phyloP scores from a whole-genome alignment of 106 monocot genomes.

The Dioscorea zingiberensis region DNA sequence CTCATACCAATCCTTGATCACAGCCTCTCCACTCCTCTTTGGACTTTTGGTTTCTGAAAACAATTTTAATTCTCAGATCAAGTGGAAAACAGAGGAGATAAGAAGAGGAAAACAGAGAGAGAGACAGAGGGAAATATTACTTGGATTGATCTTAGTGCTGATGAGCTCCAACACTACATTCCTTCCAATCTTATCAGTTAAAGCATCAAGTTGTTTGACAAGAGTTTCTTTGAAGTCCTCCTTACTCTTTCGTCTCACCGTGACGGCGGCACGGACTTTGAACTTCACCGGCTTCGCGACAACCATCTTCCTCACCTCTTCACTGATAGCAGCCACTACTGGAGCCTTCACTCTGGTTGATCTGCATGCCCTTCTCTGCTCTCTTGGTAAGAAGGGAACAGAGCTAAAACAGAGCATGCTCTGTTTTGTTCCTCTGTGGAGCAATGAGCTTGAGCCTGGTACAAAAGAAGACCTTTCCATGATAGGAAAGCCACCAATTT shows the following conservation, averaged over 20 bases:
- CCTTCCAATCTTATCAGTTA: conserved; percentile 63
- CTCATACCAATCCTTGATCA: conserved; percentile 62
- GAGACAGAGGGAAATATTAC: conserved; percentile 24
- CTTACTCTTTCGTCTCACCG: conserved; percentile 66
- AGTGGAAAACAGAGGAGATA: neutral
- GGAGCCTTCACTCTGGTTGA: conserved; percentile 6
- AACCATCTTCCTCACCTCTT: conserved; percentile 32
- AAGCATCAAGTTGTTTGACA: conserved; percentile 47
- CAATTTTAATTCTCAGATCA: neutral
- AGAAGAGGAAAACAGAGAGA: neutral
- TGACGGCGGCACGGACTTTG: conserved; percentile 58
- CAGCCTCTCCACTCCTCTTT: conserved; percentile 46
- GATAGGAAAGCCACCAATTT: conserved; percentile 4
- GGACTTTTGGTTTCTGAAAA: conserved; percentile 41
- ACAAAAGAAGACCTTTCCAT: conserved; percentile 22
- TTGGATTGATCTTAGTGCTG: conserved; percentile 58
- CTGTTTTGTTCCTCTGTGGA: conserved; percentile 4
- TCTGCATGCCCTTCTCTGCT: neutral
- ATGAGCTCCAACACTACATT: conserved; percentile 72
- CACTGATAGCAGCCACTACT: conserved; percentile 30
- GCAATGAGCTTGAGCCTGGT: neutral
- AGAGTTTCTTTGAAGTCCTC: conserved; percentile 56
- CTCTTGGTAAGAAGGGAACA: conserved; percentile 3
- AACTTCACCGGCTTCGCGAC: conserved; percentile 26
- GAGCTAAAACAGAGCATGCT: conserved; percentile 10